Base-by-base conservation (phyloP, 805 yeast genomes). In the Metschnikowia colocasiae region DNA sequence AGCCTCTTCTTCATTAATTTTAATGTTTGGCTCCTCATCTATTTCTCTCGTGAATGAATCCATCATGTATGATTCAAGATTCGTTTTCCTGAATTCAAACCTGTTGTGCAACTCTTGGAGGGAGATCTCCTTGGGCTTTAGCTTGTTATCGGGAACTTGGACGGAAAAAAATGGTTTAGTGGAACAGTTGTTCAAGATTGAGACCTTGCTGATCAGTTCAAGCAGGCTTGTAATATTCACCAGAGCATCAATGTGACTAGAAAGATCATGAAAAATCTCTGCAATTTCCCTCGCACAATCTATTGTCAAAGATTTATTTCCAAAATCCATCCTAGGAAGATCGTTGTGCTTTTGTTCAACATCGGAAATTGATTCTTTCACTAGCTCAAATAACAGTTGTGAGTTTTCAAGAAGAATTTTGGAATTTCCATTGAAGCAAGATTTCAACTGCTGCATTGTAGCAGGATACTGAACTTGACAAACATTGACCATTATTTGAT, bases 401-500 rank as follows among this genome's bases (percentile, higher is more conserved):
- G 85, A 77, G 59, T 78, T 74, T 19, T 76, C 61, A 41, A 94
- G 72, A 4, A 87, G 38, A 22, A 45, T 37, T 23, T 43, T 39
- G 5, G 43, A 25, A 15, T 38, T 48, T n/a, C 29, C 37, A 5
- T 42, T 38, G 23, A 53, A 44, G 22, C 49, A 45, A 19, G 30
- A 33, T 22, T 40, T 29, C 16, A 51, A n/a, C 10, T 26, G 29
- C 15, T 51, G 47, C 0, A 80, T 65, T 46, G 80, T 83, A 0
- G 76, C 74, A 3, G 97, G 95, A 26, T 43, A 53, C 7, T 73
- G 66, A 31, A 75, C 56, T 3, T 76, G 67, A 4, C 82, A 82
- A 37, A 94, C 63, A 0, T 83, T 74, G 0, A 83, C 82, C 32
- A 94, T 60, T 12, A 84, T 63, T 56, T 85, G 94, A 59, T 88